These are phyloP conservation scores for Dactylellina drechsleri DNA, from an alignment of 2,329 filamentous ascomycete species.

Conservation along the genomic window DNA sequence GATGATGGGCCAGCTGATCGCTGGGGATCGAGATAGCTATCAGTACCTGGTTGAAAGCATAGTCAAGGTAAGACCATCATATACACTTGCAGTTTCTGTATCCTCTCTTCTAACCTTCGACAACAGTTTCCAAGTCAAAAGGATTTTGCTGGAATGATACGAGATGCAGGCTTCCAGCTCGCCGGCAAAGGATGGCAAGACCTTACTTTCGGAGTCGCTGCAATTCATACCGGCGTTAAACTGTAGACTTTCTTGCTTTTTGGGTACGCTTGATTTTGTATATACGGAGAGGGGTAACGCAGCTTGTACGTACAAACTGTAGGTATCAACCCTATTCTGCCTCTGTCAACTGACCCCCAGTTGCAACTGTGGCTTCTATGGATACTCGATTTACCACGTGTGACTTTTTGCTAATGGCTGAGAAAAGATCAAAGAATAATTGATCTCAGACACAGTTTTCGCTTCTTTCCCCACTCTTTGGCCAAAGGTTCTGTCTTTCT, in stretches of 20 bases:
- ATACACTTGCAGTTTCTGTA: background rate
- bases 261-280: slow-evolving; percentile 46
- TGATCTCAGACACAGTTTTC: slow-evolving; percentile 38
- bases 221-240: slow-evolving; percentile 97
- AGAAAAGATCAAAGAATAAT: slow-evolving; percentile 25
- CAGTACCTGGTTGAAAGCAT: slow-evolving; percentile 99
- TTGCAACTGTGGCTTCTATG: background rate
- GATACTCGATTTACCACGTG: slow-evolving; percentile 2
- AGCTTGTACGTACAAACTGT: slow-evolving; percentile 52
- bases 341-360: slow-evolving; percentile 1
- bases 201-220: slow-evolving; percentile 89
- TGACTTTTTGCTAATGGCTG: slow-evolving; percentile 10
- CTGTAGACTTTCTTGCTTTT: slow-evolving; percentile 62
- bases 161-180: slow-evolving; percentile 83
- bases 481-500: background rate
- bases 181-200: slow-evolving; percentile 88
- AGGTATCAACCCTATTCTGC: slow-evolving; percentile 37
- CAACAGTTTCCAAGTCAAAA: slow-evolving; percentile 79
- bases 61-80: slow-evolving; percentile 67
- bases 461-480: slow-evolving; percentile 1
- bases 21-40: slow-evolving; percentile 92
- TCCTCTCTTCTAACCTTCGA: slow-evolving; percentile 7
- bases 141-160: slow-evolving; percentile 84
- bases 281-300: slow-evolving; percentile 37
- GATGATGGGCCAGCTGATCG: slow-evolving; percentile 92